A percentile compares a stretch with the other conserved stretches of the same genome.
phyloP scores from a whole-genome alignment of 441 rosid genomes.

The Dalechampia spathulata region DNA sequence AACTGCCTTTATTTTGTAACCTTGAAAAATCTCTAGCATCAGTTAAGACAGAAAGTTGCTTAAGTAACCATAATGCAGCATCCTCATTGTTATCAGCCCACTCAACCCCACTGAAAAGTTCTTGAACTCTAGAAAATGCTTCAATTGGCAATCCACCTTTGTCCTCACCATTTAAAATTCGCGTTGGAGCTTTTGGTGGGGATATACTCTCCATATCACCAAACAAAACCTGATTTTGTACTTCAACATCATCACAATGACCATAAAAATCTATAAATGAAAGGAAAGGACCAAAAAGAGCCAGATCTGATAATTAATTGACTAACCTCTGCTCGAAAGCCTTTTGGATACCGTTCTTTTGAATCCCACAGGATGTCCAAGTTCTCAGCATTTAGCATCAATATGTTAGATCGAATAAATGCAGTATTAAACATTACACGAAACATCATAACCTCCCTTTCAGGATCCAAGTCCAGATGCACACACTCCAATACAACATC shows the following conservation, averaged over 20 bases:
- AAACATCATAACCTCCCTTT: conserved; percentile 97
- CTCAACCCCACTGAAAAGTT: conserved; percentile 81
- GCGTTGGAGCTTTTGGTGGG: conserved; percentile 55
- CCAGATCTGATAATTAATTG: neutral
- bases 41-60: conserved; percentile 73
- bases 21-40: conserved; percentile 84
- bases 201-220: conserved; percentile 70
- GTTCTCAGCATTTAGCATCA: conserved; percentile 87
- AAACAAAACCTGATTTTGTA: conserved; percentile 69
- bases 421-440: conserved; percentile 96
- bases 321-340: conserved; percentile 85
- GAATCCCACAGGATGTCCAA: conserved; percentile 97
- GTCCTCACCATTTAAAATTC: conserved; percentile 79
- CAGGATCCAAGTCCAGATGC: conserved; percentile 81
- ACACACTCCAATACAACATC: conserved; percentile 96
- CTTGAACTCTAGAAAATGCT: conserved; percentile 95
- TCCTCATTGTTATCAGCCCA: conserved; percentile 81
- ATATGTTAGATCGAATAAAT: conserved; percentile 91
- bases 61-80: conserved; percentile 91
- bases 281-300: neutral
- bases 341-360: conserved; percentile 86
- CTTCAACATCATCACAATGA: conserved; percentile 7
- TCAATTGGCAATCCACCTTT: conserved; percentile 95
- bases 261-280: neutral
- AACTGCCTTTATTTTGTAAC: conserved; percentile 57